Conservation (phyloP, 495 filamentous ascomycete genomes). For the Neurospora discreta region DNA sequence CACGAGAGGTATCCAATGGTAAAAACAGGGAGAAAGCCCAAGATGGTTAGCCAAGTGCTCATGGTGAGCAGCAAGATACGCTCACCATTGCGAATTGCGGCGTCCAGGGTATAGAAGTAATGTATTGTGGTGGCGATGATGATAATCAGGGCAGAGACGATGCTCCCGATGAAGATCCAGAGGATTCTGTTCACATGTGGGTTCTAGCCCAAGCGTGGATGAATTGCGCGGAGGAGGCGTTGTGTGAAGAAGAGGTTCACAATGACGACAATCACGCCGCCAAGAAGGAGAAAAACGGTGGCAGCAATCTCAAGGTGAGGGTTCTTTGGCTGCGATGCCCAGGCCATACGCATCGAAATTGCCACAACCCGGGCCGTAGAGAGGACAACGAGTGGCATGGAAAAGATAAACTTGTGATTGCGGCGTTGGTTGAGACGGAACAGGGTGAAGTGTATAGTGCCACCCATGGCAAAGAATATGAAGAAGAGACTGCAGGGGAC, state of each 20-base stretch:
- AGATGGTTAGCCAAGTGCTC: slow-evolving; percentile 51
- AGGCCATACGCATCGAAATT: slow-evolving; percentile 51
- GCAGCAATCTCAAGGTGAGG: slow-evolving; percentile 56
- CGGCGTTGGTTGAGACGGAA: slow-evolving; percentile 43
- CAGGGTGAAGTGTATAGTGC: slow-evolving; percentile 48
- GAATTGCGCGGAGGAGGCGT: slow-evolving; percentile 58
- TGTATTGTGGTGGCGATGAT: slow-evolving; percentile 57
- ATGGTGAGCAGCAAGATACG: slow-evolving; percentile 57
- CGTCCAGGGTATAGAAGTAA: slow-evolving; percentile 50
- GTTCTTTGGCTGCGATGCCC: slow-evolving; percentile 36
- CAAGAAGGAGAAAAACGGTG: slow-evolving; percentile 60
- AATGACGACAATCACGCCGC: slow-evolving; percentile 64
- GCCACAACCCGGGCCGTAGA: slow-evolving; percentile 59
- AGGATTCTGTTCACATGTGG: slow-evolving; percentile 35
- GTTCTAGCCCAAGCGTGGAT: slow-evolving; percentile 59
- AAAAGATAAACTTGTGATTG: slow-evolving; percentile 59
- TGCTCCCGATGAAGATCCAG: slow-evolving; percentile 44
- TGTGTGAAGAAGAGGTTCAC: slow-evolving; percentile 70
- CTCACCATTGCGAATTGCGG: slow-evolving; percentile 35
- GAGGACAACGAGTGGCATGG: slow-evolving; percentile 60
- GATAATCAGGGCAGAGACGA: slow-evolving; percentile 52
- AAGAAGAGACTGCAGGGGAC: slow-evolving; percentile 54
- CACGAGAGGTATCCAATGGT: slow-evolving; percentile 15
- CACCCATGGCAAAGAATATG: slow-evolving; percentile 49
- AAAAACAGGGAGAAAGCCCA: slow-evolving; percentile 54